These are phyloP conservation scores for Aspergillus novofumigatus DNA, from an alignment of 2,329 filamentous ascomycete genomes.

Conservation along the genomic window DNA sequence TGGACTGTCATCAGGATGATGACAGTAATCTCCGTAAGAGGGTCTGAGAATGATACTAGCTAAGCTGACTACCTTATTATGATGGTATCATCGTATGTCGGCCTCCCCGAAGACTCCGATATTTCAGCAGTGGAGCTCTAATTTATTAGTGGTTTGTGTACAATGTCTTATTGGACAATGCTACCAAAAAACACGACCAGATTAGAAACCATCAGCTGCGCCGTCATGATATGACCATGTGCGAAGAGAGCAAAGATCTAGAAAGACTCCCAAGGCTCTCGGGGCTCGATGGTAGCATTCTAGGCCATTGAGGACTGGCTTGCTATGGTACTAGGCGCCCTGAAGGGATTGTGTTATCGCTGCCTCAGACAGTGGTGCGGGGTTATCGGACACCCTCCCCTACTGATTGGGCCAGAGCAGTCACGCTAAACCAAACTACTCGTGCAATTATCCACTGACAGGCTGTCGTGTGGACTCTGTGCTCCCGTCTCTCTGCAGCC, in stretches of 20 bases:
- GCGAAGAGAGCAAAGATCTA: neutral
- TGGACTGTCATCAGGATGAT: too few relatives aligned
- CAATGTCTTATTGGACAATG: neutral
- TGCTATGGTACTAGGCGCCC: neutral
- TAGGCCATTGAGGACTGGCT: neutral
- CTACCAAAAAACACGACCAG: neutral
- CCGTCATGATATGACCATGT: constrained; percentile 8
- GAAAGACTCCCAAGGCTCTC: neutral
- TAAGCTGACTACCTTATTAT: neutral
- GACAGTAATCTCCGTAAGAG: neutral
- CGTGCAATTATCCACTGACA: constrained; percentile 4
- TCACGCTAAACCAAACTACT: constrained; percentile 7
- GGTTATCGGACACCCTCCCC: constrained; percentile 5
- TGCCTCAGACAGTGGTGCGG: constrained; percentile 11
- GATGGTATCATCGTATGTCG: constrained; percentile 9
- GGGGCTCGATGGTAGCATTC: neutral
- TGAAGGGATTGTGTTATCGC: neutral
- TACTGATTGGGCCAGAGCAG: constrained; percentile 13
- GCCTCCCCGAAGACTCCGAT: constrained; percentile 13
- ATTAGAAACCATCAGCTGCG: constrained; percentile 5
- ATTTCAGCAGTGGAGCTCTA: constrained; percentile 2
- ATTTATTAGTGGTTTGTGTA: neutral
- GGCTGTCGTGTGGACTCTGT: neutral
- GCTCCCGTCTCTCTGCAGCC: constrained; percentile 4
- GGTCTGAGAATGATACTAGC: neutral